phyloP scores from a whole-genome alignment of 2,329 filamentous ascomycete genomes.

The Penicillium sp. region DNA sequence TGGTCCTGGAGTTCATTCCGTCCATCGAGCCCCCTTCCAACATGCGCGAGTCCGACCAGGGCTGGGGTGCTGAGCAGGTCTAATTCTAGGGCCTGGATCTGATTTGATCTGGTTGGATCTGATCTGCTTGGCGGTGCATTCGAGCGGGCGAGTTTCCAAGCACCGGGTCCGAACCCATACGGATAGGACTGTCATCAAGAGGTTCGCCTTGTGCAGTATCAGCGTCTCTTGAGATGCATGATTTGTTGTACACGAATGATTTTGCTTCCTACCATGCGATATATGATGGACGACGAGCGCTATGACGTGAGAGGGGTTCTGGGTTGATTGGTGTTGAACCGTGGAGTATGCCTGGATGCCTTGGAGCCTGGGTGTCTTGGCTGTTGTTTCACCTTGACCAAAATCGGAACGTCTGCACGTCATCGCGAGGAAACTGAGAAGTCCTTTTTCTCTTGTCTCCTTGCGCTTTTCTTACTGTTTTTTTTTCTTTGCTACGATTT shows the following conservation, averaged over 20 bases:
- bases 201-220: background rate
- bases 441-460: background rate
- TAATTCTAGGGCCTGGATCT: constrained; percentile 45
- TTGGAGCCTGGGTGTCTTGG: background rate
- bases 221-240: background rate
- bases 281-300: constrained; percentile 29
- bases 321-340: background rate
- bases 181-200: background rate
- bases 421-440: background rate
- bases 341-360: background rate
- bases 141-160: background rate
- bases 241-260: background rate
- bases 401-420: background rate
- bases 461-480: background rate
- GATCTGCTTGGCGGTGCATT: background rate
- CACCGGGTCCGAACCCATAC: background rate
- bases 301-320: constrained; percentile 20
- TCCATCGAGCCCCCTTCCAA: constrained; percentile 79
- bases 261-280: constrained; percentile 9
- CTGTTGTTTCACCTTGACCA: background rate
- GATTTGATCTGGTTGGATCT: background rate
- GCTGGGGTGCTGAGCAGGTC: constrained; percentile 78
- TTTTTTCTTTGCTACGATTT: background rate
- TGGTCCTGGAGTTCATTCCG: constrained; percentile 73
- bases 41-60: constrained; percentile 76